A percentile compares a stretch with the other conserved stretches of the same genome.
phyloP scores from a whole-genome alignment of 371 early-diverging fungal genomes.

The Umbelopsis sp. region DNA sequence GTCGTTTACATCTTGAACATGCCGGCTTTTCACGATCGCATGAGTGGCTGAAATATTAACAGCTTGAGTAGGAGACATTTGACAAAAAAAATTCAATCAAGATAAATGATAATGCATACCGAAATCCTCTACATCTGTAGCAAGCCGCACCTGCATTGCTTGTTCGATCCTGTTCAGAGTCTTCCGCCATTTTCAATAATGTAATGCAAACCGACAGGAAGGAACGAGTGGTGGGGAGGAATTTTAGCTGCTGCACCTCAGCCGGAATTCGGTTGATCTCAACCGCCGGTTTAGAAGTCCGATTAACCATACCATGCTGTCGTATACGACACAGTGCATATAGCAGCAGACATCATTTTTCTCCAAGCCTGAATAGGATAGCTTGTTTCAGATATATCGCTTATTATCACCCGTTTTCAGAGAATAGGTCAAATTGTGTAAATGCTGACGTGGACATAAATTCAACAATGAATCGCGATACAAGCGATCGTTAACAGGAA shows the following conservation, averaged over 20 bases:
- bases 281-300: conserved; percentile 4
- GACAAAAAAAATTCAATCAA: neutral
- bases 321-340: no score
- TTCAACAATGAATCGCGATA: no score
- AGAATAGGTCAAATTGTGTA: no score
- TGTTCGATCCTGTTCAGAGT: conserved; percentile 4
- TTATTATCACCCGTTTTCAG: no score
- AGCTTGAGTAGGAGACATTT: neutral
- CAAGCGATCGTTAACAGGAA: no score
- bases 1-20: conserved; percentile 37
- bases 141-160: conserved; percentile 8
- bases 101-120: neutral
- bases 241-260: neutral
- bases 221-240: neutral
- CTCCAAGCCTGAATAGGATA: no score
- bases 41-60: conserved; percentile 30
- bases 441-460: no score
- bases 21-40: conserved; percentile 37
- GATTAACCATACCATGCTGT: neutral
- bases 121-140: conserved; percentile 12
- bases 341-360: no score
- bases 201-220: neutral
- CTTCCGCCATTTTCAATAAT: neutral
- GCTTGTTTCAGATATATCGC: no score
- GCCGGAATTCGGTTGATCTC: conserved; percentile 14